Conservation (phyloP, 768 basidiomycete species). For the Phanerochaete sordida region DNA sequence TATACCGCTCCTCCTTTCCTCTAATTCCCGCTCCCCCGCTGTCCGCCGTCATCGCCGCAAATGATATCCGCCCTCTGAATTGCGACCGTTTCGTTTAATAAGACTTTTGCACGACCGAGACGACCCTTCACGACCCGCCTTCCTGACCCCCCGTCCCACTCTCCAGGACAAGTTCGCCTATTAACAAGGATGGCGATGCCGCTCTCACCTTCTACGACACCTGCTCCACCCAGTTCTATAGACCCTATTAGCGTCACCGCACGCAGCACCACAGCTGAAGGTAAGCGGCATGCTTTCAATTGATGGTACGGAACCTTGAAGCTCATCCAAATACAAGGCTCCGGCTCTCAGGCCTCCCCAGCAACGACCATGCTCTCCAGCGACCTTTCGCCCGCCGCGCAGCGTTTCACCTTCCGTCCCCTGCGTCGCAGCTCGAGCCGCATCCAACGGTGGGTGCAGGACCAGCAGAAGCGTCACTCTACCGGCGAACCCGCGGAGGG, state of each 20-base stretch:
- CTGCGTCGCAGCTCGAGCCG: constrained; percentile 36
- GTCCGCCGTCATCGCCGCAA: neutral
- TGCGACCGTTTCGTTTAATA: neutral
- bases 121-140: constrained; percentile 5
- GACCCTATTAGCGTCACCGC: constrained; percentile 4
- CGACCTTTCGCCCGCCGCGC: constrained; percentile 7
- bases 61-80: neutral
- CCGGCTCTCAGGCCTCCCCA: neutral
- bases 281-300: constrained; percentile 5
- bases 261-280: constrained; percentile 4
- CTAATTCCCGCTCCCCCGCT: neutral
- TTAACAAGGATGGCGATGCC: neutral
- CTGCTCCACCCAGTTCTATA: neutral
- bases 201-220: neutral
- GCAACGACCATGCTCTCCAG: constrained; percentile 14
- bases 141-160: neutral
- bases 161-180: neutral
- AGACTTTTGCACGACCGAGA: constrained; percentile 10
- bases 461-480: constrained; percentile 30
- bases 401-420: constrained; percentile 13
- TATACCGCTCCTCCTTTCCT: neutral
- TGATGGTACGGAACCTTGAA: neutral
- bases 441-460: constrained; percentile 42
- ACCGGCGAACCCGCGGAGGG: constrained; percentile 10
- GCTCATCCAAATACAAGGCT: neutral